phyloP scores from a whole-genome alignment of 169 alveolate species.

The Sarcocystis neurona region DNA sequence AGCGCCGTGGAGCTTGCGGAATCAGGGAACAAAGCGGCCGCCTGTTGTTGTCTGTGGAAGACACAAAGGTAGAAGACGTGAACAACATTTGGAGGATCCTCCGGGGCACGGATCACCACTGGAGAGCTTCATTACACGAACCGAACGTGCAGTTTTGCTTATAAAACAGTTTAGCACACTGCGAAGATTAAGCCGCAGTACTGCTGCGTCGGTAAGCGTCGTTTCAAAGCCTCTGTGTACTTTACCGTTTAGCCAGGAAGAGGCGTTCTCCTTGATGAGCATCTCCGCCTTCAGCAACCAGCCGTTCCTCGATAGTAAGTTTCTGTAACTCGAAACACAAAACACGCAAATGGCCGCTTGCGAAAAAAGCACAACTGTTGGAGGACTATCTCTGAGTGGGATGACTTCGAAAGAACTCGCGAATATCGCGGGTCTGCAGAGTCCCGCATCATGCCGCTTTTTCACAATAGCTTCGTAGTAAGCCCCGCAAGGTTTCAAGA shows the following conservation, averaged over 20 bases:
- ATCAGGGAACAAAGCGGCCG: too few relatives aligned
- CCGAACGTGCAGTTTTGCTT: too few relatives aligned
- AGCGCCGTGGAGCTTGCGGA: too few relatives aligned
- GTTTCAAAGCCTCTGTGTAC: neutral
- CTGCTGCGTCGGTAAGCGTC: neutral
- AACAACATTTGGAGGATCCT: too few relatives aligned
- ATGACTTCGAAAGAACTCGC: neutral
- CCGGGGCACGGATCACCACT: too few relatives aligned
- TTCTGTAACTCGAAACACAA: neutral
- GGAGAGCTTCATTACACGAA: too few relatives aligned
- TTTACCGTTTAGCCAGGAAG: slow-evolving; percentile 70
- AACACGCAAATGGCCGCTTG: neutral
- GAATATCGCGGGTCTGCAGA: neutral
- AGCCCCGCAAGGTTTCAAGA: neutral
- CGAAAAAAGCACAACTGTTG: neutral
- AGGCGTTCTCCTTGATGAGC: slow-evolving; percentile 80
- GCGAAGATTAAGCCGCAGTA: too few relatives aligned
- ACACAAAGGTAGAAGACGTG: too few relatives aligned
- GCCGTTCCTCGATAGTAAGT: slow-evolving; percentile 35
- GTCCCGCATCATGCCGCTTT: neutral
- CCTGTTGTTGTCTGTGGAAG: too few relatives aligned
- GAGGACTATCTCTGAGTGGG: neutral
- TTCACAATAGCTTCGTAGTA: neutral
- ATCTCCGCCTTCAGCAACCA: slow-evolving; percentile 67
- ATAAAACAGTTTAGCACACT: too few relatives aligned